Percentiles rank a stretch among this genome's conserved stretches.
These are phyloP conservation scores for Monilinia polystroma DNA, from an alignment of 2,329 filamentous ascomycete species.

Conservation along the genomic window DNA sequence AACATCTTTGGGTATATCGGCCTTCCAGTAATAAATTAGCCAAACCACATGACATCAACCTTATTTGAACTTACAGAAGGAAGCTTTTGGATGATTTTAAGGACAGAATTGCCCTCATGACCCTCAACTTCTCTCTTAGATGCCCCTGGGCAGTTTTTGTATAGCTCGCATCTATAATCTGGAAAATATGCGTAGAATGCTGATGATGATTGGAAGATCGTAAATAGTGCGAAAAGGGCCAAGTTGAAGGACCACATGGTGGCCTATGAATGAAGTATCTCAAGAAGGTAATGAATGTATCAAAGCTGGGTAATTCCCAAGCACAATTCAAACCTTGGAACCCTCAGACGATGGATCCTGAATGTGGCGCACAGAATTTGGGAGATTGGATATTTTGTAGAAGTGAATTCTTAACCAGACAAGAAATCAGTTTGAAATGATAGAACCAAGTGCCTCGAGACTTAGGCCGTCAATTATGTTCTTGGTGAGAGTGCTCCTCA, in stretches of 20 bases:
- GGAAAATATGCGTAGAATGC: conserved; percentile 37
- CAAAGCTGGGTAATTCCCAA: background rate
- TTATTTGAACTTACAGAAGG: conserved; percentile 27
- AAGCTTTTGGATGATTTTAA: conserved; percentile 29
- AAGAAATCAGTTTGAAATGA: background rate
- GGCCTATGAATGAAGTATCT: background rate
- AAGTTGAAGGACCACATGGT: conserved; percentile 15
- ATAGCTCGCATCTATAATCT: conserved; percentile 29
- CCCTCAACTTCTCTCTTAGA: conserved; percentile 11
- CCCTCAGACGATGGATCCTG: background rate
- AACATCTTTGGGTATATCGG: conserved; percentile 27
- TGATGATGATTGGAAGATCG: conserved; percentile 23
- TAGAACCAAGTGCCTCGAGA: conserved; percentile 6
- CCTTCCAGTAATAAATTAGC: conserved; percentile 20
- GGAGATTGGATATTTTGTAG: background rate
- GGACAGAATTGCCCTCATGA: conserved; percentile 12
- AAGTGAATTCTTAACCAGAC: background rate
- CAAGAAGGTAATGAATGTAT: background rate
- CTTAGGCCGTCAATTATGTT: background rate
- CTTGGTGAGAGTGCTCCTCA: background rate
- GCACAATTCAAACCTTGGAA: background rate
- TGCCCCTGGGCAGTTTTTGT: background rate
- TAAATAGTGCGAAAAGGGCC: conserved; percentile 3
- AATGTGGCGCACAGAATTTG: background rate
- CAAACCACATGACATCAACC: background rate